A percentile compares a stretch with the other conserved stretches of the same genome.
phyloP scores from a whole-genome alignment of 2,329 filamentous ascomycete species.

The Penicillium brevicompactum region DNA sequence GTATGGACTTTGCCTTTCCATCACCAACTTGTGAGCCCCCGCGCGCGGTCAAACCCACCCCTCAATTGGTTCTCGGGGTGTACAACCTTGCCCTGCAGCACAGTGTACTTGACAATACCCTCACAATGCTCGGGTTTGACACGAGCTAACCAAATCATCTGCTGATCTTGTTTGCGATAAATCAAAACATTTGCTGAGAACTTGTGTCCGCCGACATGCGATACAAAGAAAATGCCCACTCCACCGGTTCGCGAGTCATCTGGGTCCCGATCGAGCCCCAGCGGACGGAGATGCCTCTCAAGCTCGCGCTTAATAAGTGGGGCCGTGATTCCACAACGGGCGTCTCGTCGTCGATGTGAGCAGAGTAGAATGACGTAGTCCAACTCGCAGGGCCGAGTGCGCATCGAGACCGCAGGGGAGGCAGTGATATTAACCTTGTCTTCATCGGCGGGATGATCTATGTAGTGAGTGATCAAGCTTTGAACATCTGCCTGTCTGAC shows the following conservation, averaged over 20 bases:
- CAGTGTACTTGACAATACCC: slow-evolving; percentile 81
- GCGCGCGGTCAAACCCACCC: slow-evolving; percentile 78
- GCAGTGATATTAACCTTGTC: slow-evolving; percentile 55
- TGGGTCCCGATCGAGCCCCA: slow-evolving; percentile 77
- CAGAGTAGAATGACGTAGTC: slow-evolving; percentile 83
- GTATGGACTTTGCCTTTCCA: background rate
- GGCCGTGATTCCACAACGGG: slow-evolving; percentile 85
- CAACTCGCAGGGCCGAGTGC: slow-evolving; percentile 70
- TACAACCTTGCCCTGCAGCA: slow-evolving; percentile 85
- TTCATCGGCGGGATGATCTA: slow-evolving; percentile 61
- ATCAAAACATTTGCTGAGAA: slow-evolving; percentile 89
- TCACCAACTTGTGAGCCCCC: slow-evolving; percentile 67
- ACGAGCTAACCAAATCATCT: slow-evolving; percentile 79
- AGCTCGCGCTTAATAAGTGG: slow-evolving; percentile 79
- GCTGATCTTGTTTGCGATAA: slow-evolving; percentile 61
- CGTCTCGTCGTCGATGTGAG: slow-evolving; percentile 84
- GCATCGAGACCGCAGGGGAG: slow-evolving; percentile 34
- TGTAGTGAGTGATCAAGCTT: slow-evolving; percentile 65
- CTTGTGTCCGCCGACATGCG: slow-evolving; percentile 91
- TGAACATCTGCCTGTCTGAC: slow-evolving; percentile 68
- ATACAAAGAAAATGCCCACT: slow-evolving; percentile 89
- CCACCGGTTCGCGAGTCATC: slow-evolving; percentile 82
- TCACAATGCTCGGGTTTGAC: slow-evolving; percentile 85
- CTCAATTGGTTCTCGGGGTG: slow-evolving; percentile 80
- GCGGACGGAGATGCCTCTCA: slow-evolving; percentile 76